A percentile compares a stretch with the other conserved stretches of the same genome.
These are phyloP conservation scores for Kwoniella sp. DNA, from an alignment of 768 basidiomycete species.

Conservation along the genomic window DNA sequence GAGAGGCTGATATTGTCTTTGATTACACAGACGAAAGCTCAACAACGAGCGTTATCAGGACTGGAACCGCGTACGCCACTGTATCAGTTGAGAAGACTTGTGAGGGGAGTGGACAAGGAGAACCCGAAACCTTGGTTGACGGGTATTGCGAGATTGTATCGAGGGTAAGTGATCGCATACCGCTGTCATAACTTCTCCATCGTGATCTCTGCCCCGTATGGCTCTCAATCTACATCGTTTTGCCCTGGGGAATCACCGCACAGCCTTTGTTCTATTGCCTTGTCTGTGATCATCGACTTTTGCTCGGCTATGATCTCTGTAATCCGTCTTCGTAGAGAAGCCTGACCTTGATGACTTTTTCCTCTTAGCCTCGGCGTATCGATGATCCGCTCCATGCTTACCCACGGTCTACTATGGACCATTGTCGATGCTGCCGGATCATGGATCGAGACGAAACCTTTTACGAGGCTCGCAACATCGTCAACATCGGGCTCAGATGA, in stretches of 20 bases:
- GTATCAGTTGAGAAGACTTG: constrained; percentile 74
- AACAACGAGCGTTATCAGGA: constrained; percentile 84
- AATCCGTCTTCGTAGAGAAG: no score
- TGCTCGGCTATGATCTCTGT: no score
- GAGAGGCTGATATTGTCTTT: no score
- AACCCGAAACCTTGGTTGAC: constrained; percentile 67
- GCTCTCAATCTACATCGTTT: no score
- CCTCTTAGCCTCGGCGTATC: constrained; percentile 63
- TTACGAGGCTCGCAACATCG: constrained; percentile 32
- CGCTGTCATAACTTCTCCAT: background rate
- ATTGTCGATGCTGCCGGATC: constrained; percentile 66
- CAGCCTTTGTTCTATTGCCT: no score
- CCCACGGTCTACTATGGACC: constrained; percentile 92
- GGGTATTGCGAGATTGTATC: constrained; percentile 83
- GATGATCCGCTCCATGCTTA: constrained; percentile 85
- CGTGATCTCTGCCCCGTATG: background rate
- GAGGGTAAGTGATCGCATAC: constrained; percentile 81
- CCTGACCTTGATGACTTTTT: no score
- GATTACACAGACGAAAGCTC: constrained; percentile 75
- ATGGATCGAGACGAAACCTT: constrained; percentile 55
- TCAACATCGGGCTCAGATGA: background rate
- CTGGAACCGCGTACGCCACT: constrained; percentile 69
- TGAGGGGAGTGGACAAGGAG: constrained; percentile 79
- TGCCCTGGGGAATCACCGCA: no score
- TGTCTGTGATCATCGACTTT: no score